Evolutionary conservation across 225 moss, liverwort and hornwort genomes (phyloP).

Genomic region (Pseudisothecium myosuroides): DNA sequence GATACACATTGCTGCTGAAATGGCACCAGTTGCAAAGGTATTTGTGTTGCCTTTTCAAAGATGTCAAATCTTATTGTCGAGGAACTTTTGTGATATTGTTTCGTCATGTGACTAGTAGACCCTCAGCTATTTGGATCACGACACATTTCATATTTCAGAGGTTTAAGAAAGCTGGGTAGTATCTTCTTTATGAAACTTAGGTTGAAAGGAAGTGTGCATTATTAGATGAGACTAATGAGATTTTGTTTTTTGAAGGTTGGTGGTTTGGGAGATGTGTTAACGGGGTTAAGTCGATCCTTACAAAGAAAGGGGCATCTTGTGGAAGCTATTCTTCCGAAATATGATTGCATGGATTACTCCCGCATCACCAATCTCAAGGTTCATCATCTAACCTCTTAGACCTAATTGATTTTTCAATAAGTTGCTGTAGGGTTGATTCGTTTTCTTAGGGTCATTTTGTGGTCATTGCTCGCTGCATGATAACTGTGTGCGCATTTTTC

Average conservation of each 20-base stretch:
- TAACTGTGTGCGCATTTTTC: neutral
- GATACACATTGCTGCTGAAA: constrained; percentile 88
- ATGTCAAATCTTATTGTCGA: neutral
- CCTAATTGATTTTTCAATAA: neutral
- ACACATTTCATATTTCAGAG: neutral
- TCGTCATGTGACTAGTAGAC: neutral
- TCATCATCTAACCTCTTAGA: neutral
- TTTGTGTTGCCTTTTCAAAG: neutral
- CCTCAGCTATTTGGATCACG: neutral
- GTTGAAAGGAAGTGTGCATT: neutral
- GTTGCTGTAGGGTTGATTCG: neutral
- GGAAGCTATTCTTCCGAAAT: constrained; percentile 95
- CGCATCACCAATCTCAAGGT: constrained; percentile 82
- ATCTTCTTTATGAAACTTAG: neutral
- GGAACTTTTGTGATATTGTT: neutral
- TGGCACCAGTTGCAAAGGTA: constrained; percentile 99
- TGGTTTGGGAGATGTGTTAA: constrained; percentile 91
- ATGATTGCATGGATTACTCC: constrained; percentile 95
- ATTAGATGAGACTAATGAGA: neutral
- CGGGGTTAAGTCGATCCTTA: constrained; percentile 84
- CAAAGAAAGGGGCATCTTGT: constrained; percentile 95
- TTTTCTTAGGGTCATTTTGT: neutral
- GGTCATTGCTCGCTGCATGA: neutral
- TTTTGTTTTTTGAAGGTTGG: constrained; percentile 51
- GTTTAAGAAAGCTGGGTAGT: neutral